phyloP scores from a whole-genome alignment of 2,329 filamentous ascomycete genomes.

The Davidsoniella neocaledoniae region DNA sequence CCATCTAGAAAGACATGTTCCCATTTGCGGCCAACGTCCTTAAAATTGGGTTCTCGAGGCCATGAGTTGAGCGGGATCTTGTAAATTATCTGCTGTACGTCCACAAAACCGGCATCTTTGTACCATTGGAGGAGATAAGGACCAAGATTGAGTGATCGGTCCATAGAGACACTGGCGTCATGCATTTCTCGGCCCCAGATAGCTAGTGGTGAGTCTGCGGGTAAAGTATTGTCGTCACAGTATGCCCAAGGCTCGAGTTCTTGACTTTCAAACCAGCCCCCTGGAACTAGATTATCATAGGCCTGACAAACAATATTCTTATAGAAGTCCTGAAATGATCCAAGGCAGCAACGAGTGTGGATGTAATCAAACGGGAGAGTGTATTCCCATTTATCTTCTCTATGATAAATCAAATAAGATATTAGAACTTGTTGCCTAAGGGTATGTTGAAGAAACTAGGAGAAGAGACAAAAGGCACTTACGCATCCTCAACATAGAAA shows the following conservation, averaged over 20 bases:
- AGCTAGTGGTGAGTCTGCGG: constrained; percentile 22
- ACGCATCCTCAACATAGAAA: constrained; percentile 54
- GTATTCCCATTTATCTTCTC: constrained; percentile 33
- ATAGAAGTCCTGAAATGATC: constrained; percentile 33
- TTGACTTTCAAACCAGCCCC: constrained; percentile 39
- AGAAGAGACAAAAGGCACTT: constrained; percentile 15
- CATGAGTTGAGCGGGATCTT: constrained; percentile 39
- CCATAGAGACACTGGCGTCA: constrained; percentile 21
- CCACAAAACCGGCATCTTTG: constrained; percentile 35
- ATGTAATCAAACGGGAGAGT: constrained; percentile 39
- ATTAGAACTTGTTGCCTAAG: not conserved
- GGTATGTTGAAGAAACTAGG: not conserved
- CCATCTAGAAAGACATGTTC: constrained; percentile 27
- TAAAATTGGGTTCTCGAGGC: constrained; percentile 29
- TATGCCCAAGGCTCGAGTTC: constrained; percentile 24
- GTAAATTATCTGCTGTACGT: constrained; percentile 34
- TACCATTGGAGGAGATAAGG: constrained; percentile 22
- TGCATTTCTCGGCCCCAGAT: constrained; percentile 26
- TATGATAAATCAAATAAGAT: constrained; percentile 13
- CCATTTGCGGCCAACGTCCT: constrained; percentile 29
- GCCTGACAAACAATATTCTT: constrained; percentile 33
- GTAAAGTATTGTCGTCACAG: constrained; percentile 31
- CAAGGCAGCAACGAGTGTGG: constrained; percentile 32
- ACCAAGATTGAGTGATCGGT: constrained; percentile 23
- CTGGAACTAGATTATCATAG: constrained; percentile 31